Evolutionary conservation across 345 rosid genomes (phyloP).

Genomic region (Eucalyptus pauciflora): DNA sequence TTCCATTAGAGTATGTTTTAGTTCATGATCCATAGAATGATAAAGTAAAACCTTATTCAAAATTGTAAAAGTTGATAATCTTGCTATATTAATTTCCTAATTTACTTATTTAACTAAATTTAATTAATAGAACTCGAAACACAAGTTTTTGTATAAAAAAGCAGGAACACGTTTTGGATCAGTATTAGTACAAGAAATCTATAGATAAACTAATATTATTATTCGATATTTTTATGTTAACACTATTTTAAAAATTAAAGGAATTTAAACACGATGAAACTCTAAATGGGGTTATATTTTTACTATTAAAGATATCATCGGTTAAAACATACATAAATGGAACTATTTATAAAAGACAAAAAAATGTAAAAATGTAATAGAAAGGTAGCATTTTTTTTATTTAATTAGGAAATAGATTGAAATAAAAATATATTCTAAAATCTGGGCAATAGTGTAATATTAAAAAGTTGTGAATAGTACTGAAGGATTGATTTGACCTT

Average conservation of each 20-base stretch:
- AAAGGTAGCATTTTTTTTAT: not conserved
- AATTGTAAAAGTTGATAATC: not conserved
- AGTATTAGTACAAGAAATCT: not conserved
- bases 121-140: not conserved
- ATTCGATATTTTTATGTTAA: not conserved
- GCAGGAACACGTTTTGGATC: not conserved
- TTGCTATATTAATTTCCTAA: not conserved
- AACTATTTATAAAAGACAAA: not conserved
- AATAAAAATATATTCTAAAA: not conserved
- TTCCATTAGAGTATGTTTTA: not conserved
- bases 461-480: not conserved
- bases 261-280: not conserved
- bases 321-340: not conserved
- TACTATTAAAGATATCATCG: not conserved
- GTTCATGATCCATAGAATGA: not conserved
- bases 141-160: not conserved
- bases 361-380: not conserved
- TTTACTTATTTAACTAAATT: not conserved
- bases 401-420: not conserved
- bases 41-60: not conserved
- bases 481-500: not conserved
- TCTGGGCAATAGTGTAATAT: not conserved
- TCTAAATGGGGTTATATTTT: not conserved
- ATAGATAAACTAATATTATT: not conserved
- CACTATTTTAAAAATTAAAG: not conserved